Evolutionary conservation across 169 alveolate genomes (phyloP).

Genomic region (Amoebophrya sp.): DNA sequence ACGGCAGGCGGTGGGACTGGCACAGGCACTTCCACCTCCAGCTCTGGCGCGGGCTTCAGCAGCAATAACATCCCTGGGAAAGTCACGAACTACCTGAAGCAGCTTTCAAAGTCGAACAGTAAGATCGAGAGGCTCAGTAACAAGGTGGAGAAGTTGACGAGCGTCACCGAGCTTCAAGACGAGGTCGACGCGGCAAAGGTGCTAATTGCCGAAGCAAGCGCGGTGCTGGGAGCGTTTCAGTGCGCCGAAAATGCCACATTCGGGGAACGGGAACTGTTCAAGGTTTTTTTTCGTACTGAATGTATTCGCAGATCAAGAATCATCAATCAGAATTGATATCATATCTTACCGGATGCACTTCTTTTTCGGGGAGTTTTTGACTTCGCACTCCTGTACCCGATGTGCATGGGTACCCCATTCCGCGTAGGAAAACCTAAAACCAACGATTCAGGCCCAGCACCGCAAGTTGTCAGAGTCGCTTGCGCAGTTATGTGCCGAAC

Average conservation of each 20-base stretch:
- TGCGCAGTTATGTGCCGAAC: neutral
- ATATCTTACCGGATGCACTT: no score
- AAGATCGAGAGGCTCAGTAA: neutral
- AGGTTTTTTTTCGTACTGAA: neutral
- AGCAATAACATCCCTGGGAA: neutral
- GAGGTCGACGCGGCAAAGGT: neutral
- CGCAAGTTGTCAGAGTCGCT: neutral
- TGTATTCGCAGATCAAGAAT: no score
- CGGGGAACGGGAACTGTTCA: neutral
- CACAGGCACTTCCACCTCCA: no score
- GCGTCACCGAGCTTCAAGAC: neutral
- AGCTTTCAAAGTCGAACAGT: neutral
- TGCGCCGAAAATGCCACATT: neutral
- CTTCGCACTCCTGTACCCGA: no score
- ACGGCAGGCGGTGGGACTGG: no score
- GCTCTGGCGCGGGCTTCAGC: no score
- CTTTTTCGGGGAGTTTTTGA: no score
- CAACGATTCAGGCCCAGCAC: neutral
- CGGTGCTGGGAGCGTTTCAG: neutral
- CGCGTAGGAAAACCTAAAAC: neutral
- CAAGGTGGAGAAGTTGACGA: neutral
- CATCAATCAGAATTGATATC: no score
- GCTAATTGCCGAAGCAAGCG: neutral
- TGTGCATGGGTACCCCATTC: no score
- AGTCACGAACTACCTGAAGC: neutral